These are phyloP conservation scores for Auricularia sp. DNA, from an alignment of 768 basidiomycete species.

Conservation along the genomic window DNA sequence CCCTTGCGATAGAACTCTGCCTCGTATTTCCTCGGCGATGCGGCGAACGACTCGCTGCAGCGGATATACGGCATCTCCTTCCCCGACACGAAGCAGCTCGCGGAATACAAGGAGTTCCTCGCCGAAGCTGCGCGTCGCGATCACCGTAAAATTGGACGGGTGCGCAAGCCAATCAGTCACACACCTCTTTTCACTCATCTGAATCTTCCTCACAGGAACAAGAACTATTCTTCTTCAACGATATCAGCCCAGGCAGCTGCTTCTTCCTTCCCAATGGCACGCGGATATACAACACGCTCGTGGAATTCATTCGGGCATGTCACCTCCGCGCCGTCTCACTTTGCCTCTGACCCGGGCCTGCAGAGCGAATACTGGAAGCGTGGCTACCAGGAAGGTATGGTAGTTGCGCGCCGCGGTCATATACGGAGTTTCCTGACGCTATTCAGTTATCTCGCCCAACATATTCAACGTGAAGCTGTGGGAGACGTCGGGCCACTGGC, in stretches of 20 bases:
- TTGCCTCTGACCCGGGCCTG: too few relatives aligned
- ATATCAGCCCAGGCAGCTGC: slow-evolving; percentile 85
- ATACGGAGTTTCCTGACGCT: slow-evolving; percentile 1
- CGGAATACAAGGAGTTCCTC: slow-evolving; percentile 91
- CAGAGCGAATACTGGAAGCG: slow-evolving; percentile 88
- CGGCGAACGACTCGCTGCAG: slow-evolving; percentile 87
- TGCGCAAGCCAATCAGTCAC: slow-evolving; percentile 15
- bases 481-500: slow-evolving; percentile 97
- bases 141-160: slow-evolving; percentile 90
- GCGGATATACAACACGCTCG: slow-evolving; percentile 87
- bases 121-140: slow-evolving; percentile 98
- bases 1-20: slow-evolving; percentile 65
- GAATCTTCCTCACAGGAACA: slow-evolving; percentile 49
- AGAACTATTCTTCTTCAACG: slow-evolving; percentile 98
- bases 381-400: slow-evolving; percentile 82
- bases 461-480: slow-evolving; percentile 95
- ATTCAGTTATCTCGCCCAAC: slow-evolving; percentile 87
- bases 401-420: background rate
- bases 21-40: slow-evolving; percentile 93
- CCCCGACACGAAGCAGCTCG: slow-evolving; percentile 91
- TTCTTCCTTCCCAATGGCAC: slow-evolving; percentile 98
- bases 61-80: slow-evolving; percentile 98
- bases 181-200: background rate
- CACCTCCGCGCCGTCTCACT: background rate
- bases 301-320: slow-evolving; percentile 65